Evolutionary conservation across 148 eudicot genomes (phyloP), one percentile per base, ranked within the genome.

Genomic region (Polygonum aviculare): DNA sequence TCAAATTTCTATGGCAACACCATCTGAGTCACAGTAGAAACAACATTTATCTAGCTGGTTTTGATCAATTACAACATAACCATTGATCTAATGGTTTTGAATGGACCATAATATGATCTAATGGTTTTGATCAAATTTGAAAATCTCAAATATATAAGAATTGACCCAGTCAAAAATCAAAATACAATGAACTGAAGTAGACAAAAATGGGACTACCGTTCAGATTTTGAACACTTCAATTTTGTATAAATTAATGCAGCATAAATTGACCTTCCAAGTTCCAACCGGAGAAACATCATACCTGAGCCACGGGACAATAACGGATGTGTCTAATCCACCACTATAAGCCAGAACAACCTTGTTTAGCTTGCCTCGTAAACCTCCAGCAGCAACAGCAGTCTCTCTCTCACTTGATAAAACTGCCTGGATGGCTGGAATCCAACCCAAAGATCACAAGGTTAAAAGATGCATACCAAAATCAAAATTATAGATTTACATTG

Each of bases 301-400:
- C 97, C 99, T 88, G 70, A 95, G 86, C 99, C 99, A 95, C 77
- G 99, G 99, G 62, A 95, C 99, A 83, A 95, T 91, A 47, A 95
- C 99, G 35, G 99, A 95, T 45, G 99, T 93, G 81, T 95, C 99
- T 79, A 95, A 88, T 74, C 98, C 99, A 76, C 99, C 99, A 75
- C 99, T 95, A 74, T 93, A 95, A 65, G 99, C 99, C 75, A 95
- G 84, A 74, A 95, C 99, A 52, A 95, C 99, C 81, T 95, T 95
- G 74, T 93, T 89, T 78, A 95, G 84, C 81, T 92, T 90, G 50
- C 90, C 92, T 47, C 90, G 91, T 54, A 87, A 65, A 36, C 84
- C 90, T 69, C 67, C 78, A 55, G 80, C 86, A 75, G 73, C 77
- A 74, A 88, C 82, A 41, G 81, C 82, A 38, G 86, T 70, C 74